phyloP scores from a whole-genome alignment of 495 filamentous ascomycete genomes.

The Aspergillus coremiiformis region DNA sequence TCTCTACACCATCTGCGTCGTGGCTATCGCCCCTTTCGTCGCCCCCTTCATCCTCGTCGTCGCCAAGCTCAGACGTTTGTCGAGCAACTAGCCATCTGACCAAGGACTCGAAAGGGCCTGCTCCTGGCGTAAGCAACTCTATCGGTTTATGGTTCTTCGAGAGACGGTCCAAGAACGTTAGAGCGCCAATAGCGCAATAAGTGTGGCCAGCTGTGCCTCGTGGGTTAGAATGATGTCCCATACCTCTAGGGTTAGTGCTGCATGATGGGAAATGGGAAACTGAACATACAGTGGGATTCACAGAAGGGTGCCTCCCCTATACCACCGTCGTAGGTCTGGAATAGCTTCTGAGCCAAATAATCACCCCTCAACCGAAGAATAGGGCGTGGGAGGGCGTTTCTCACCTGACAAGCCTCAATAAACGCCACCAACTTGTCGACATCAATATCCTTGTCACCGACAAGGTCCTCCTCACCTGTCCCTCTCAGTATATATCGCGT shows the following conservation, averaged over 20 bases:
- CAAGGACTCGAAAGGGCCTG: slow-evolving; percentile 35
- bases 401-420: slow-evolving; percentile 62
- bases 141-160: slow-evolving; percentile 12
- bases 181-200: slow-evolving; percentile 71
- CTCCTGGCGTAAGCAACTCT: slow-evolving; percentile 26
- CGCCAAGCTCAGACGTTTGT: slow-evolving; percentile 50
- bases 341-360: slow-evolving; percentile 12
- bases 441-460: slow-evolving; percentile 64
- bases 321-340: slow-evolving; percentile 83
- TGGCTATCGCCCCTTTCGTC: slow-evolving; percentile 40
- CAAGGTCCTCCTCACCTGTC: slow-evolving; percentile 41
- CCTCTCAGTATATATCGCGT: slow-evolving; percentile 79
- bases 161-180: slow-evolving; percentile 58
- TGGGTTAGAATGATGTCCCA: slow-evolving; percentile 13
- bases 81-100: slow-evolving; percentile 63
- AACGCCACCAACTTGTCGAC: slow-evolving; percentile 61
- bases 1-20: slow-evolving; percentile 10
- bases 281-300: slow-evolving; percentile 74
- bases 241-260: background rate
- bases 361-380: background rate
- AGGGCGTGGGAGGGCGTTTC: slow-evolving; percentile 4
- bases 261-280: background rate
- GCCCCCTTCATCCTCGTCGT: slow-evolving; percentile 45
- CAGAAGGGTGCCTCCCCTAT: slow-evolving; percentile 72
- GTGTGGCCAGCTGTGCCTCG: slow-evolving; percentile 66